These are phyloP conservation scores for Pseudogymnoascus sp. DNA, from an alignment of 2,329 filamentous ascomycete genomes.

Conservation along the genomic window DNA sequence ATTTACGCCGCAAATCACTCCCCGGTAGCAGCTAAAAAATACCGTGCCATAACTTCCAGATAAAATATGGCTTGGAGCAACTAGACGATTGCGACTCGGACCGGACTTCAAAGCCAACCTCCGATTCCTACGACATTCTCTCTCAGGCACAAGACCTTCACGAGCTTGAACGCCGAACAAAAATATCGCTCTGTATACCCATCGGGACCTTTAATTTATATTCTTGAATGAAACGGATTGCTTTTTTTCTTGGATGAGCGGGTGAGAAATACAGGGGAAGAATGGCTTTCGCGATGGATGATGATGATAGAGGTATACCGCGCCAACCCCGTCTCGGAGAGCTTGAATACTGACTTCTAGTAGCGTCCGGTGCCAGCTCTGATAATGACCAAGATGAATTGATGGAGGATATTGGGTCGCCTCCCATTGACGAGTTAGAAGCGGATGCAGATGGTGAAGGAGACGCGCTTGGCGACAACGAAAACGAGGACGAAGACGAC, in stretches of 20 bases:
- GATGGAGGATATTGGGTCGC: constrained; percentile 42
- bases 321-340: background rate
- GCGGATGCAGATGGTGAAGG: constrained; percentile 27
- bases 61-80: background rate
- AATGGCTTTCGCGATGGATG: constrained; percentile 25
- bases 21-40: background rate
- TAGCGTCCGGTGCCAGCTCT: constrained; percentile 37
- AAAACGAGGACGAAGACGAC: constrained; percentile 28
- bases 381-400: constrained; percentile 50
- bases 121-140: background rate
- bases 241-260: constrained; percentile 3
- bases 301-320: constrained; percentile 27
- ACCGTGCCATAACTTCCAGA: background rate
- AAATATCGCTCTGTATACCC: background rate
- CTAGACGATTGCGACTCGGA: background rate
- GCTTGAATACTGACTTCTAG: constrained; percentile 12
- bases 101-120: background rate
- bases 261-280: background rate
- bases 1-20: background rate
- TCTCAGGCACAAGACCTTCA: background rate
- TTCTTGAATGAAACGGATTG: background rate
- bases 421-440: constrained; percentile 29
- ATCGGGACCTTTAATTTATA: background rate
- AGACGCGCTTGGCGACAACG: constrained; percentile 28
- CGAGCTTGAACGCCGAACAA: background rate